Evolutionary conservation across 1,284 basidiomycete genomes (phyloP).

Genomic region (Stygiomarasmius scandens): DNA sequence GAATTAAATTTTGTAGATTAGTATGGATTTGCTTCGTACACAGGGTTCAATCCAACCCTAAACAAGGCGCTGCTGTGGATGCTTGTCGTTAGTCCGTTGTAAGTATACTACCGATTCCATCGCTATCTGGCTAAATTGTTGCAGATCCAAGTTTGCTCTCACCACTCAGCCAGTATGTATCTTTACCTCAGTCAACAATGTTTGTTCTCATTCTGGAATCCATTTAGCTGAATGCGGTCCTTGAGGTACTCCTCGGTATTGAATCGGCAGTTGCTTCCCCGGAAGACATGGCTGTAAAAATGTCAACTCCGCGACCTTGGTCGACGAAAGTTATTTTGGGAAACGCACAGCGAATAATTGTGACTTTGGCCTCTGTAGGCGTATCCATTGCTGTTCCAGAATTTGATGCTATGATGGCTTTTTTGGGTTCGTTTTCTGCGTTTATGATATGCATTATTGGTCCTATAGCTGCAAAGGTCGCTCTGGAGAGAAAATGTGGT

Average conservation of each 20-base stretch:
- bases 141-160: conserved; percentile 85
- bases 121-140: conserved; percentile 12
- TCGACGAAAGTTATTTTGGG: conserved; percentile 36
- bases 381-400: conserved; percentile 83
- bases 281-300: conserved; percentile 44
- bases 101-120: conserved; percentile 29
- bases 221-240: conserved; percentile 71
- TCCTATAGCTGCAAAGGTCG: conserved; percentile 69
- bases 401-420: conserved; percentile 90
- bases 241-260: conserved; percentile 76
- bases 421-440: conserved; percentile 80
- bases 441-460: conserved; percentile 85
- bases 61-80: conserved; percentile 87
- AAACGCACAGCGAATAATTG: conserved; percentile 58
- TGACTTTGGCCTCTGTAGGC: conserved; percentile 64
- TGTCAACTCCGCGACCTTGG: conserved; percentile 16
- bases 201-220: neutral
- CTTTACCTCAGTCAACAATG: conserved; percentile 8
- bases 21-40: conserved; percentile 78
- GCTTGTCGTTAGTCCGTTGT: conserved; percentile 86
- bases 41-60: conserved; percentile 75
- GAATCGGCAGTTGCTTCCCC: conserved; percentile 44
- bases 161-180: conserved; percentile 77
- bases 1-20: conserved; percentile 58
- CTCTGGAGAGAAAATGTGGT: conserved; percentile 51